Evolutionary conservation across 306 rosid genomes (phyloP).

Genomic region (Abrus precatorius): DNA sequence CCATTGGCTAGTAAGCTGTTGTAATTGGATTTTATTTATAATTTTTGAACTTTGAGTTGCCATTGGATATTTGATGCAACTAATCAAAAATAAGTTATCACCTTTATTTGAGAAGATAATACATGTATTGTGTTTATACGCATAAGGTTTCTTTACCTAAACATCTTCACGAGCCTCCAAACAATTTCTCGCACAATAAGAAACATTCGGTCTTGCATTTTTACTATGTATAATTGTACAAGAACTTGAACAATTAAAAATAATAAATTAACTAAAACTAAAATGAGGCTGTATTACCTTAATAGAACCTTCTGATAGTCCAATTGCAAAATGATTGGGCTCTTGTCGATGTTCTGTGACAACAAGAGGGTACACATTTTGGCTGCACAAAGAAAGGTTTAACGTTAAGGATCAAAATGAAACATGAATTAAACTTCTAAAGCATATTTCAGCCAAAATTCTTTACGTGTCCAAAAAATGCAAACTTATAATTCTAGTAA

Average conservation of each 20-base stretch:
- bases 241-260: constrained; percentile 1
- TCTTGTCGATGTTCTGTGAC: constrained; percentile 72
- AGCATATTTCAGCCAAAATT: not conserved
- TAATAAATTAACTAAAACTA: not conserved
- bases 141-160: constrained; percentile 28
- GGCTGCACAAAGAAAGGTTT: constrained; percentile 55
- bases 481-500: not conserved
- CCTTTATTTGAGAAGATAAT: constrained; percentile 15
- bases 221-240: constrained; percentile 20
- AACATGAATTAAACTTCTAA: not conserved
- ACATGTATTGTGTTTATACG: constrained; percentile 9
- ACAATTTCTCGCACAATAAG: not conserved
- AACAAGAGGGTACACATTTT: constrained; percentile 61
- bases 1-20: too few relatives aligned
- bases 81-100: not conserved
- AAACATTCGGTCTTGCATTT: constrained; percentile 41
- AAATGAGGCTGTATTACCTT: constrained; percentile 49
- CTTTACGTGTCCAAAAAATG: not conserved
- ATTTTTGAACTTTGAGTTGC: not conserved
- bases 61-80: not conserved
- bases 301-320: constrained; percentile 72
- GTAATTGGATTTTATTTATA: not conserved
- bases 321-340: constrained; percentile 73
- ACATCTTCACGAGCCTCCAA: constrained; percentile 35
- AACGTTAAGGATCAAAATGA: not conserved